Evolutionary conservation across 2,329 filamentous ascomycete genomes (phyloP).

Genomic region (Phialophora verrucosa): DNA sequence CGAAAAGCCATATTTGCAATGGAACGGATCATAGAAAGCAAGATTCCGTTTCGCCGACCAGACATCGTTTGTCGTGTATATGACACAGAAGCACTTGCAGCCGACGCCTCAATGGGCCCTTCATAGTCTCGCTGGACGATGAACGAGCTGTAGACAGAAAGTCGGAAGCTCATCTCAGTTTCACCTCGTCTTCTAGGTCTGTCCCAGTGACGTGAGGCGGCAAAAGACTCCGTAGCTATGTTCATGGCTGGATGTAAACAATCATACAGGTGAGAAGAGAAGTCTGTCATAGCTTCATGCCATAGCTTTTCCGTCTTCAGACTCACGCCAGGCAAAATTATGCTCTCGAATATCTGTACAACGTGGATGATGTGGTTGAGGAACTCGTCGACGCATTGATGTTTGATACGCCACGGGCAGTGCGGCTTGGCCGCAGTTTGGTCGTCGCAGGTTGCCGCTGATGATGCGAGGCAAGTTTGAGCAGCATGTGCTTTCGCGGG

Average conservation of each 20-base stretch:
- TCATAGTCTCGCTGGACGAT: background rate
- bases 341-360: background rate
- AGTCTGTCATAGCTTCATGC: background rate
- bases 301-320: background rate
- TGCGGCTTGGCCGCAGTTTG: background rate
- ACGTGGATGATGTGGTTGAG: background rate
- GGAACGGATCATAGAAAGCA: background rate
- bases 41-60: background rate
- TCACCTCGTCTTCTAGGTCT: background rate
- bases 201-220: background rate
- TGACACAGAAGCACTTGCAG: background rate
- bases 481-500: background rate
- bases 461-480: background rate
- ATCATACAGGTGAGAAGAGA: background rate
- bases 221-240: constrained; percentile 6
- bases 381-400: background rate
- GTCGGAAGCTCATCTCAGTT: background rate
- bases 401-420: background rate
- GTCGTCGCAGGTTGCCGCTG: background rate
- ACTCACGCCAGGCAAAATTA: background rate
- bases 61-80: background rate
- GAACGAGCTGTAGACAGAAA: background rate
- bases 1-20: background rate
- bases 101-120: background rate
- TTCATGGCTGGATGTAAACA: background rate